Conservation (phyloP, 2,329 filamentous ascomycete genomes). For the Pezicula carpinea region DNA sequence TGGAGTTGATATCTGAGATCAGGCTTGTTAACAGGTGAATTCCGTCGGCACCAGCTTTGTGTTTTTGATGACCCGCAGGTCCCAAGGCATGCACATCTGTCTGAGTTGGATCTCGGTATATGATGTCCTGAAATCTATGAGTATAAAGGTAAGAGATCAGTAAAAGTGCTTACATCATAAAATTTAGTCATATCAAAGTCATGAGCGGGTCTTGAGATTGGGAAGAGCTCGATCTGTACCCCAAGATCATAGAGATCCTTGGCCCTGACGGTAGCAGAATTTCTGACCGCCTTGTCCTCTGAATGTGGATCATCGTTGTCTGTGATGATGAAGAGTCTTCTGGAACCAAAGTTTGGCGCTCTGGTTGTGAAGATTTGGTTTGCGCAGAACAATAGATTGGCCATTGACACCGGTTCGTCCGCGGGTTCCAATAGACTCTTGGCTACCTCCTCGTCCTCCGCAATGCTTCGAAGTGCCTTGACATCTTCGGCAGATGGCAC, state of each 20-base stretch:
- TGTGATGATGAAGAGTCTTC: conserved; percentile 91
- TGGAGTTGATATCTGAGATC: conserved; percentile 84
- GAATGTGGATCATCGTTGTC: conserved; percentile 85
- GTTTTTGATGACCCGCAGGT: conserved; percentile 49
- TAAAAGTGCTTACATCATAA: conserved; percentile 65
- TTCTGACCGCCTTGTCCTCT: conserved; percentile 65
- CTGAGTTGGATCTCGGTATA: conserved; percentile 73
- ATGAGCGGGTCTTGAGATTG: conserved; percentile 66
- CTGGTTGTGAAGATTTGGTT: conserved; percentile 96
- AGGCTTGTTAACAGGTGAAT: conserved; percentile 75
- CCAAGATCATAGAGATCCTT: conserved; percentile 94
- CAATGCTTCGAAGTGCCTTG: conserved; percentile 68
- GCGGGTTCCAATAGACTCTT: conserved; percentile 66
- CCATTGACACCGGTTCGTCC: conserved; percentile 69
- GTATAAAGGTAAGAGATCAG: conserved; percentile 3
- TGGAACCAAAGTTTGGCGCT: conserved; percentile 88
- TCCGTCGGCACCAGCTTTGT: conserved; percentile 66
- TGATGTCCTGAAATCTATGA: conserved; percentile 63
- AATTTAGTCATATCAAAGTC: conserved; percentile 81
- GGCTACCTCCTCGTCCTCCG: conserved; percentile 72
- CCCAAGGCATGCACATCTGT: conserved; percentile 60
- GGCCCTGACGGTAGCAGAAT: conserved; percentile 77
- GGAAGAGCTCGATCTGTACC: conserved; percentile 88
- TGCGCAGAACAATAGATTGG: conserved; percentile 87
- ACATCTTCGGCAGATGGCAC: conserved; percentile 84